Evolutionary conservation across 768 basidiomycete genomes (phyloP), one percentile per base, ranked within the genome.

Genomic region (Mrakia hoshinonis): DNA sequence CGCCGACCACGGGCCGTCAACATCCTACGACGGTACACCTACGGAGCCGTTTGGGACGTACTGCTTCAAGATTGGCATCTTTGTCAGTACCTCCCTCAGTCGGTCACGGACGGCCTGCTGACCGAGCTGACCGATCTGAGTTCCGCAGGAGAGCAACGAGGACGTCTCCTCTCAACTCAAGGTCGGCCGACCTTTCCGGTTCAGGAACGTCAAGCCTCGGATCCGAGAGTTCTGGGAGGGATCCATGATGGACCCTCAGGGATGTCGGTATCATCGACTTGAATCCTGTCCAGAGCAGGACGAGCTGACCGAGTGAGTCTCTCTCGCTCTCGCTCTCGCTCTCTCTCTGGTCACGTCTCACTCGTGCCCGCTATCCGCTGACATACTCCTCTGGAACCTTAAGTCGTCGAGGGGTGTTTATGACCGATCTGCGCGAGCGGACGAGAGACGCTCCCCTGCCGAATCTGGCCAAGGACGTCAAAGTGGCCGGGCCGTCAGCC

Each of bases 141-240:
- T 60, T 31, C 1, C 58, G 58, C 31, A 61, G 12, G 36, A 39
- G 1, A 31, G 31, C 5, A 22, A 15, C 1, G 36, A 39, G 1
- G 58, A 61, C 31, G 11, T 38, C 11, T n/a, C 58, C 31, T 61
- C 58, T 7, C n/a, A 36, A 9, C 58, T 61, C n/a, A 31, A 36
- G 18, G 18, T 22, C 7, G 58, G 58, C 3, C 34, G 36, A 31
- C 1, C 36, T 22, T 31, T 36, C 9, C 0, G 58, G 20, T n/a
- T 61, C 6, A 3, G 36, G 36, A 61, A 61, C 58, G 58, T 61
- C 34, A 61, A 61, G 36, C 58, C 58, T 20, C 36, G 58, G 0
- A 22, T 61, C 36, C 31, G 36, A 34, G 36, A 61, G 31, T 61
- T 61, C 58, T 61, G 58, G 58, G 58, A 61, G 13, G 58, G 58